Conservation (phyloP, 2,329 filamentous ascomycete species). For the Penicillium olsonii region DNA sequence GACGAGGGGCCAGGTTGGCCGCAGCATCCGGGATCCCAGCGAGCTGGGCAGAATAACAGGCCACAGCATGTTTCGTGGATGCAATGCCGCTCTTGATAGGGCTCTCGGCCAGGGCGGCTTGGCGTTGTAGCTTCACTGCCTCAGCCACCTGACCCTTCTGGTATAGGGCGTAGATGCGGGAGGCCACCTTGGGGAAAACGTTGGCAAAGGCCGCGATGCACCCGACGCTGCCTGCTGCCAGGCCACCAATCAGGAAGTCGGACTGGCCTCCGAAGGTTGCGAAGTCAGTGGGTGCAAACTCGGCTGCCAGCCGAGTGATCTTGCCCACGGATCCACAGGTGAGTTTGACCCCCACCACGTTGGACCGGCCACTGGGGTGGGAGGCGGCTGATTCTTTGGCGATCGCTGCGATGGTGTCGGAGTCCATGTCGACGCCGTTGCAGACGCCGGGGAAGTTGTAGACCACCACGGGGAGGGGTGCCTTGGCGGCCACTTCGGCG, state of each 20-base stretch:
- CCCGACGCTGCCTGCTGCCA: conserved; percentile 55
- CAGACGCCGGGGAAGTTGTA: conserved; percentile 72
- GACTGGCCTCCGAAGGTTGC: conserved; percentile 71
- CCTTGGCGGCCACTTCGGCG: conserved; percentile 55
- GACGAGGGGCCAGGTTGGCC: conserved; percentile 58
- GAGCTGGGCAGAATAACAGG: conserved; percentile 58
- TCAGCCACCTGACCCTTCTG: conserved; percentile 57
- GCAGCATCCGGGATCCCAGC: conserved; percentile 63
- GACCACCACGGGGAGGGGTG: conserved; percentile 60
- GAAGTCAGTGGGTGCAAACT: conserved; percentile 59
- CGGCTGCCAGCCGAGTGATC: conserved; percentile 57
- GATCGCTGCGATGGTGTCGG: conserved; percentile 59
- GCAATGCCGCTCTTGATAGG: conserved; percentile 67
- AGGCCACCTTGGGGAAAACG: conserved; percentile 58
- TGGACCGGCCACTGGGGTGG: conserved; percentile 34
- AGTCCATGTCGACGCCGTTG: conserved; percentile 69
- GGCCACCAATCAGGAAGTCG: conserved; percentile 65
- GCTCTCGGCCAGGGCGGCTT: conserved; percentile 65
- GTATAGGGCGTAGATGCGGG: conserved; percentile 62
- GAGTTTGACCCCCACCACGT: conserved; percentile 66
- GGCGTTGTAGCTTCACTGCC: conserved; percentile 61
- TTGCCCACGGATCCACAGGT: conserved; percentile 66
- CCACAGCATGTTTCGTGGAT: conserved; percentile 66
- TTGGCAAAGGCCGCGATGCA: conserved; percentile 62
- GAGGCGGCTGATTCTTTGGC: conserved; percentile 45